phyloP scores from a whole-genome alignment of 78 protist genomes.

The Dictyostelium capitatum region DNA sequence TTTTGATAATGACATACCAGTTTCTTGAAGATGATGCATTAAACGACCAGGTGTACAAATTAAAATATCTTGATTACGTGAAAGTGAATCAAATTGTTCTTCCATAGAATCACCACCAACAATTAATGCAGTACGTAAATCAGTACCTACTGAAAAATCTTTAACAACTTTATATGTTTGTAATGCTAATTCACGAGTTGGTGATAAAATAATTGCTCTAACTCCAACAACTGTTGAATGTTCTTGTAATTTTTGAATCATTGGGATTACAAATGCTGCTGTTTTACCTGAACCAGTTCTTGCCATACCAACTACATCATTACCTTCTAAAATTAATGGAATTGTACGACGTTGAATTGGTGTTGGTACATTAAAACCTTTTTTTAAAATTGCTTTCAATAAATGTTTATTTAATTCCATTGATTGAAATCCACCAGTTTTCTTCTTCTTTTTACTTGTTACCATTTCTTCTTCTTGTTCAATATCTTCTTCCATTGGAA shows the following conservation, averaged over 20 bases:
- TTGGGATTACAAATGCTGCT: slow-evolving; percentile 98
- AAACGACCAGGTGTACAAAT: slow-evolving; percentile 99
- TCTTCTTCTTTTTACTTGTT: slow-evolving; percentile 43
- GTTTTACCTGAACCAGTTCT: slow-evolving; percentile 99
- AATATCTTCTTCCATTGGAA: slow-evolving; percentile 15
- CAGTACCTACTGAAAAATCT: slow-evolving; percentile 87
- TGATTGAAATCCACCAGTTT: slow-evolving; percentile 86
- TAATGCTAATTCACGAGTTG: slow-evolving; percentile 99
- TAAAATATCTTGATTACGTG: slow-evolving; percentile 96
- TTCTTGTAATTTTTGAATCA: slow-evolving; percentile 85
- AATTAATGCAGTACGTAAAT: slow-evolving; percentile 85
- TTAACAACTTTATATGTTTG: slow-evolving; percentile 93
- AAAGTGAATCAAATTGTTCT: slow-evolving; percentile 92
- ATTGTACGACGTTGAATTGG: slow-evolving; percentile 98
- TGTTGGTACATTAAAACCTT: slow-evolving; percentile 97
- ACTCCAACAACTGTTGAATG: slow-evolving; percentile 93
- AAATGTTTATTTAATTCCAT: slow-evolving; percentile 74
- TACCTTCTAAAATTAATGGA: slow-evolving; percentile 92
- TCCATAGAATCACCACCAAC: slow-evolving; percentile 98
- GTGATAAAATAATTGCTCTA: slow-evolving; percentile 96
- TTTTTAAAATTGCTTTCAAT: slow-evolving; percentile 79
- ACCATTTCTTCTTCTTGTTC: slow-evolving; percentile 44
- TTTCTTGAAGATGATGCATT: slow-evolving; percentile 93
- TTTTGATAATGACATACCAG: slow-evolving; percentile 71
- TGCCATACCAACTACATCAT: slow-evolving; percentile 99